Conservation (phyloP, 371 early-diverging fungal species). For the Mortierella sp. region DNA sequence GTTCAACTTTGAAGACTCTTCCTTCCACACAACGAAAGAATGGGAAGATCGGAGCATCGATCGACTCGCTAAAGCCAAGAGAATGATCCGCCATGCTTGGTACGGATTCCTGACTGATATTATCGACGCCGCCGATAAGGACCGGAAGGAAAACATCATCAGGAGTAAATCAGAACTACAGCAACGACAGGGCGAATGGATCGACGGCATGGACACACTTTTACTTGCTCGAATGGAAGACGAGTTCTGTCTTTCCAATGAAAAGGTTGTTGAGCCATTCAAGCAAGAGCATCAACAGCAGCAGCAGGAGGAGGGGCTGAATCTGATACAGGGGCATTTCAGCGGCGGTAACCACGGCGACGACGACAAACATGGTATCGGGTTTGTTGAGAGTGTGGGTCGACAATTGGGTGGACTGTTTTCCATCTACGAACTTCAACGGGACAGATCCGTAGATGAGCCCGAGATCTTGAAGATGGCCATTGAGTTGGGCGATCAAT, state of each 20-base stretch:
- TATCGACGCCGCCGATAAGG: constrained; percentile 76
- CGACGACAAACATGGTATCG: neutral
- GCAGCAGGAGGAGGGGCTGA: neutral
- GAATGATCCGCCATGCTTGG: constrained; percentile 64
- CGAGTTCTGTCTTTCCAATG: constrained; percentile 64
- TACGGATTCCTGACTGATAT: constrained; percentile 60
- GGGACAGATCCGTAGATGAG: constrained; percentile 23
- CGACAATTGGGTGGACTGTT: constrained; percentile 80
- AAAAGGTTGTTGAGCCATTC: constrained; percentile 60
- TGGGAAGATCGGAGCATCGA: constrained; percentile 1
- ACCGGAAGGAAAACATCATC: constrained; percentile 26
- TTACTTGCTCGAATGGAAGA: constrained; percentile 67
- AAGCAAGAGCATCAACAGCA: constrained; percentile 23
- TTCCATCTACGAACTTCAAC: constrained; percentile 66
- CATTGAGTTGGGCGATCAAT: constrained; percentile 16
- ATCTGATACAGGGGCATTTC: neutral
- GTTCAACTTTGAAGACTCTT: constrained; percentile 11
- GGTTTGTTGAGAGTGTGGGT: constrained; percentile 79
- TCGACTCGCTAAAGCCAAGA: constrained; percentile 8
- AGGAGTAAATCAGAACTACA: constrained; percentile 43
- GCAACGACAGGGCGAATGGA: constrained; percentile 61
- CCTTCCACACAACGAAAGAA: neutral
- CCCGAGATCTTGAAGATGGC: constrained; percentile 63
- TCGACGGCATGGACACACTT: constrained; percentile 78
- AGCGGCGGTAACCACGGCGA: neutral